phyloP scores from a whole-genome alignment of 2,329 filamentous ascomycete genomes.

The Hypoxylon sp. region DNA sequence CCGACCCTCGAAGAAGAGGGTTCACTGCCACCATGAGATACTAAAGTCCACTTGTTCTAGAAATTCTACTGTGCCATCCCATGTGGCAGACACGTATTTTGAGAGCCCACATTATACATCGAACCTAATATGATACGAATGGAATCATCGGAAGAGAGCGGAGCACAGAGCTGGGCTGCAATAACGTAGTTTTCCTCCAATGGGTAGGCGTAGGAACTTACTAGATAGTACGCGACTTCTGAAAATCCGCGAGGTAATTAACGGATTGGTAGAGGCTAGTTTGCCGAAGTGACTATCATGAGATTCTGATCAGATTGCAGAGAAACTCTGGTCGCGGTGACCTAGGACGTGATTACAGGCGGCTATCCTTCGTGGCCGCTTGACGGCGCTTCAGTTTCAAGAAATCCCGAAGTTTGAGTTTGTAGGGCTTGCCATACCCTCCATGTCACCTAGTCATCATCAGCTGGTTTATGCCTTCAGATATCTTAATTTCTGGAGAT shows the following conservation, averaged over 20 bases:
- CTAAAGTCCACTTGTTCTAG: slow-evolving; percentile 16
- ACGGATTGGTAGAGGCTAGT: slow-evolving; percentile 26
- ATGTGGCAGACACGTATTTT: slow-evolving; percentile 27
- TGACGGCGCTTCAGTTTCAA: slow-evolving; percentile 18
- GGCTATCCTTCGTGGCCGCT: slow-evolving; percentile 13
- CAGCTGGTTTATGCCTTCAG: slow-evolving; percentile 6
- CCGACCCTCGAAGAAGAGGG: neutral
- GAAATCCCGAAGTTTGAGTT: slow-evolving; percentile 15
- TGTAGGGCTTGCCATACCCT: slow-evolving; percentile 20
- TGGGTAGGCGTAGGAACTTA: slow-evolving; percentile 6
- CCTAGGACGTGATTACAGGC: slow-evolving; percentile 4
- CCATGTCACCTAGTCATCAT: slow-evolving; percentile 22
- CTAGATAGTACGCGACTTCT: slow-evolving; percentile 19
- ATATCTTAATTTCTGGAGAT: slow-evolving; percentile 1
- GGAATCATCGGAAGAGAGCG: slow-evolving; percentile 40
- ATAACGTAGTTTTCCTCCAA: slow-evolving; percentile 9
- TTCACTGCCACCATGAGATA: slow-evolving; percentile 3
- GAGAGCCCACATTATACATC: neutral
- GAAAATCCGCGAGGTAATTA: slow-evolving; percentile 41
- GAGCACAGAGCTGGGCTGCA: slow-evolving; percentile 21
- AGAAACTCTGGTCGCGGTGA: slow-evolving; percentile 16
- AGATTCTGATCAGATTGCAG: slow-evolving; percentile 31
- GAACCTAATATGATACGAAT: slow-evolving; percentile 28
- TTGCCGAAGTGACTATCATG: slow-evolving; percentile 38
- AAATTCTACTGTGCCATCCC: slow-evolving; percentile 5